phyloP scores from a whole-genome alignment of 1,139 yeast genomes.

The Scheffersomyces quercinus region DNA sequence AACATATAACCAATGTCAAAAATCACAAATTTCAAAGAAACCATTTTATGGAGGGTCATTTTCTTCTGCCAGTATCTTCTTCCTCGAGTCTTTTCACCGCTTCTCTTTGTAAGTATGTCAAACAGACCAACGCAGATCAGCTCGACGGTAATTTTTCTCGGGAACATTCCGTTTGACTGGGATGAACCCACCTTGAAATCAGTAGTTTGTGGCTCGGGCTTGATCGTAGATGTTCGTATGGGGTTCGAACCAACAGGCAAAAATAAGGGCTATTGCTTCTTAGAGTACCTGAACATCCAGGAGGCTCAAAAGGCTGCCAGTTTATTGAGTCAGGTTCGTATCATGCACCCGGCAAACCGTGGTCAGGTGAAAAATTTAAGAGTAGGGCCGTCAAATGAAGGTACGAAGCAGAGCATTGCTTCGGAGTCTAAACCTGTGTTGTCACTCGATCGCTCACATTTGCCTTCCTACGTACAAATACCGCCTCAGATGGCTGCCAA shows the following conservation, averaged over 20 bases:
- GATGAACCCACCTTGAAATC: conserved; percentile 53
- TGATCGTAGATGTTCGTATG: conserved; percentile 60
- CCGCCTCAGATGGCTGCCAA: conserved; percentile 50
- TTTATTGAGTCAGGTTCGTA: conserved; percentile 43
- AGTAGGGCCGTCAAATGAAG: conserved; percentile 64
- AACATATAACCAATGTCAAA: no score
- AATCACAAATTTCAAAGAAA: no score
- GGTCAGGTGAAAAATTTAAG: conserved; percentile 41
- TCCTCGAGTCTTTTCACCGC: not conserved
- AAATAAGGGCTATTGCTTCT: conserved; percentile 65
- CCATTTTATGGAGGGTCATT: not conserved
- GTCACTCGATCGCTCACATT: conserved; percentile 38
- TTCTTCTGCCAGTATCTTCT: not conserved
- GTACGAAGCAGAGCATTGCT: conserved; percentile 35
- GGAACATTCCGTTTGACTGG: conserved; percentile 68
- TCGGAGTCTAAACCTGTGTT: conserved; percentile 40
- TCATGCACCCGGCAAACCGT: conserved; percentile 37
- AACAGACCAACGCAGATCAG: conserved; percentile 2
- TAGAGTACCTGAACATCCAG: conserved; percentile 53
- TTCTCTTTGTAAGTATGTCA: conserved; percentile 3
- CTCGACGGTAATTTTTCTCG: conserved; percentile 53
- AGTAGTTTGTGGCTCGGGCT: conserved; percentile 66
- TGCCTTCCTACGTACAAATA: conserved; percentile 57
- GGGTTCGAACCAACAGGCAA: conserved; percentile 64
- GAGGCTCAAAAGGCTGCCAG: conserved; percentile 54